Evolutionary conservation across 805 yeast genomes (phyloP).

Genomic region (Zygosaccharomyces bailii): DNA sequence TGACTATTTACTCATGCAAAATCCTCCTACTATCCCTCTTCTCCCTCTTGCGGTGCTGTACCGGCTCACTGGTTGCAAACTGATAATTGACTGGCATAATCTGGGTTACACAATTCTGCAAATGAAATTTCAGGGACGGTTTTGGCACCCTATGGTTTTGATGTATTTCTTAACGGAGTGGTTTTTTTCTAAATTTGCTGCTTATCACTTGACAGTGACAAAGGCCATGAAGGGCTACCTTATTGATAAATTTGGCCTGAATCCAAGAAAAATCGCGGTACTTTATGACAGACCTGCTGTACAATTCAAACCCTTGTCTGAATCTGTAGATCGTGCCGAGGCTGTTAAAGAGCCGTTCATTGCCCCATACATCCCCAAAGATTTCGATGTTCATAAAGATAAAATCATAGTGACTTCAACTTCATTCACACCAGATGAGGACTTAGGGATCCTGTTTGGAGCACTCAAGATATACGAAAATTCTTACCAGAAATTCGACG

Average conservation of each 20-base stretch:
- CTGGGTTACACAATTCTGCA: slow-evolving; percentile 80
- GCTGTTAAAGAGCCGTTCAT: slow-evolving; percentile 33
- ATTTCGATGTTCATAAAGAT: slow-evolving; percentile 38
- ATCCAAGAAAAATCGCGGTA: slow-evolving; percentile 49
- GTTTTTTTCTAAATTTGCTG: slow-evolving; percentile 58
- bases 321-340: slow-evolving; percentile 22
- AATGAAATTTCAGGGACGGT: slow-evolving; percentile 49
- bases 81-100: slow-evolving; percentile 96
- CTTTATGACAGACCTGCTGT: slow-evolving; percentile 84
- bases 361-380: slow-evolving; percentile 34
- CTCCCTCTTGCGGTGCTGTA: slow-evolving; percentile 59
- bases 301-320: slow-evolving; percentile 54
- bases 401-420: slow-evolving; percentile 82
- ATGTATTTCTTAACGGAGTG: slow-evolving; percentile 62
- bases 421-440: slow-evolving; percentile 95
- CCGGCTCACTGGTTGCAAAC: slow-evolving; percentile 52
- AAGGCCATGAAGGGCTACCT: slow-evolving; percentile 64
- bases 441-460: slow-evolving; percentile 62
- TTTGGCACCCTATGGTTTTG: slow-evolving; percentile 59
- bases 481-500: slow-evolving; percentile 25
- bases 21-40: slow-evolving; percentile 91
- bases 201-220: slow-evolving; percentile 78
- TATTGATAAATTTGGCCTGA: slow-evolving; percentile 51
- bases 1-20: slow-evolving; percentile 71
- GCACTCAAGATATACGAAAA: slow-evolving; percentile 62